phyloP scores from a whole-genome alignment of 768 basidiomycete genomes.

The Suillus hirtellus region DNA sequence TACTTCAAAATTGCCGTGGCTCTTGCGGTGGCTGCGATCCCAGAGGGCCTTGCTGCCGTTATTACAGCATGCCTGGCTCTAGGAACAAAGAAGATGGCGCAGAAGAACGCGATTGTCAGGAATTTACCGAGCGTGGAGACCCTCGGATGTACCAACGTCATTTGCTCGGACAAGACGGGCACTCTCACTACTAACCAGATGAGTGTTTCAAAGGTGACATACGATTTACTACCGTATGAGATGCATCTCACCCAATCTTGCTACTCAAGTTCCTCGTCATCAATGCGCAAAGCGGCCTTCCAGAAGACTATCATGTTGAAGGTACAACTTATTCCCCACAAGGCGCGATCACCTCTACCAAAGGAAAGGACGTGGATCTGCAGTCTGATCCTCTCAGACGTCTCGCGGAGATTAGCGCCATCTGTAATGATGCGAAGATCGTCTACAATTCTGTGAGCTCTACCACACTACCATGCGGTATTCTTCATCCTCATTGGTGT shows the following conservation, averaged over 20 bases:
- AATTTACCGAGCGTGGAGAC: slow-evolving; percentile 98
- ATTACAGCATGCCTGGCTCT: slow-evolving; percentile 96
- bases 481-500: slow-evolving; percentile 9
- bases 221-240: neutral
- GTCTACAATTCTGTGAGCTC: slow-evolving; percentile 71
- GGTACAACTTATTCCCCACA: slow-evolving; percentile 91
- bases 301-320: slow-evolving; percentile 77
- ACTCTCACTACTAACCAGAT: slow-evolving; percentile 97
- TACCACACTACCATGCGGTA: neutral
- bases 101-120: slow-evolving; percentile 96
- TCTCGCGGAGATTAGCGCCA: slow-evolving; percentile 86
- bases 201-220: slow-evolving; percentile 80
- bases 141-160: slow-evolving; percentile 96
- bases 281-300: slow-evolving; percentile 48
- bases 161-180: slow-evolving; percentile 98
- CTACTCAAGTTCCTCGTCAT: slow-evolving; percentile 72
- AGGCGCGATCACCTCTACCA: slow-evolving; percentile 68
- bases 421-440: slow-evolving; percentile 94
- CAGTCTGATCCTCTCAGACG: slow-evolving; percentile 73
- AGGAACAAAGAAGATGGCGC: slow-evolving; percentile 99
- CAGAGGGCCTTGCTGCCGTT: slow-evolving; percentile 97
- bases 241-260: slow-evolving; percentile 14
- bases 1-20: slow-evolving; percentile 99
- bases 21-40: slow-evolving; percentile 97
- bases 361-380: slow-evolving; percentile 65